Conservation (phyloP, 192 early-diverging fungal genomes). For the Radiomyces spectabilis region DNA sequence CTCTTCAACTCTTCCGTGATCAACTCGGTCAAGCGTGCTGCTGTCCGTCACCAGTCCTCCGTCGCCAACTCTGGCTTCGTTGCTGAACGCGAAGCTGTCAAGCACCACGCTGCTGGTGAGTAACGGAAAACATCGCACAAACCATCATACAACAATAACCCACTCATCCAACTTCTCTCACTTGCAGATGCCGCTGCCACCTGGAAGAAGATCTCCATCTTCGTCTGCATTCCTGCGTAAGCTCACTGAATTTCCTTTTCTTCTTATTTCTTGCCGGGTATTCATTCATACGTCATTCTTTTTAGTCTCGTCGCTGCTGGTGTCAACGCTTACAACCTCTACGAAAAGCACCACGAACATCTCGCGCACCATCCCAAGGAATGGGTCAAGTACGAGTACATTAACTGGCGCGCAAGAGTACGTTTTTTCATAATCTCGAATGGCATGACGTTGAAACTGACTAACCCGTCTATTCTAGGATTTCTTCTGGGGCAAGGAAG, state of each 20-base stretch:
- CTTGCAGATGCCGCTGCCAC: slow-evolving; percentile 7
- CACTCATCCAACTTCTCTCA: background rate
- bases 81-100: slow-evolving; percentile 7
- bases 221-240: slow-evolving; percentile 14
- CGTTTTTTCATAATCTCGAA: background rate
- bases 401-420: slow-evolving; percentile 55
- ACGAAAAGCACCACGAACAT: slow-evolving; percentile 2
- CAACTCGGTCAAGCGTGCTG: slow-evolving; percentile 3
- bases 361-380: slow-evolving; percentile 6
- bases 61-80: background rate
- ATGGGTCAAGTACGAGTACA: slow-evolving; percentile 12
- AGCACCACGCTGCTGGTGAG: slow-evolving; percentile 13
- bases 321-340: slow-evolving; percentile 15
- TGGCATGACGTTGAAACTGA: background rate
- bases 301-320: slow-evolving; percentile 12
- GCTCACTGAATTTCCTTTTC: too few species aligned
- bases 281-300: background rate
- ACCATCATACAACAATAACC: background rate
- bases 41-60: slow-evolving; percentile 10
- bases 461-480: slow-evolving; percentile 3
- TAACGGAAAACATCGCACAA: background rate
- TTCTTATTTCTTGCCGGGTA: too few species aligned
- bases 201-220: slow-evolving; percentile 19
- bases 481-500: slow-evolving; percentile 23
- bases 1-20: slow-evolving; percentile 1